These are phyloP conservation scores for Vachellia collinsii DNA, from an alignment of 306 rosid species.

Conservation along the genomic window DNA sequence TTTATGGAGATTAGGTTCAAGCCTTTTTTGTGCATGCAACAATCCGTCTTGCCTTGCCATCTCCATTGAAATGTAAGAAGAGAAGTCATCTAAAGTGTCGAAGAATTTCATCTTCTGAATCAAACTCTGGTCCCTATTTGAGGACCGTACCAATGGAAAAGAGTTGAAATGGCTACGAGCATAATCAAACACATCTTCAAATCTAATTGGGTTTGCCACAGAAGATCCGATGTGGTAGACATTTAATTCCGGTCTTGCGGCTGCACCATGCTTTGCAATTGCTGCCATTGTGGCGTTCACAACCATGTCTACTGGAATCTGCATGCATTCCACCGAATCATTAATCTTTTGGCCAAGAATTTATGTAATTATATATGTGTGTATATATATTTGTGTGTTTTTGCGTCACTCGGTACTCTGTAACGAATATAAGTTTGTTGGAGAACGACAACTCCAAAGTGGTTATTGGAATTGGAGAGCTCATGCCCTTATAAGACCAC, in stretches of 20 bases:
- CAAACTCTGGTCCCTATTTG: conserved; percentile 30
- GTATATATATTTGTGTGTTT: too few species aligned
- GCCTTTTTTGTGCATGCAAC: neutral
- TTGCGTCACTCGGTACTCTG: too few species aligned
- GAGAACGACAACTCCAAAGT: too few species aligned
- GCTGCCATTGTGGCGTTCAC: conserved; percentile 57
- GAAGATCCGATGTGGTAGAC: conserved; percentile 60
- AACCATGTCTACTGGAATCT: conserved; percentile 68
- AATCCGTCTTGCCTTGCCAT: neutral
- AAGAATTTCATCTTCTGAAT: conserved; percentile 55
- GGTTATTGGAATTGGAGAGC: too few species aligned
- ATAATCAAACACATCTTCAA: conserved; percentile 34
- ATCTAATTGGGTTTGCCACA: conserved; percentile 46
- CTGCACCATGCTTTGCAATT: conserved; percentile 52
- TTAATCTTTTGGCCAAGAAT: neutral
- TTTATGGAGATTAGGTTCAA: neutral
- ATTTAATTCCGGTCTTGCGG: conserved; percentile 40
- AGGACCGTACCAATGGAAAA: conserved; percentile 39
- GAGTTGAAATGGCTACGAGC: conserved; percentile 46
- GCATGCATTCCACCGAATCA: neutral
- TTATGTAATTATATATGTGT: too few species aligned
- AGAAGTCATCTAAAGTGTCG: conserved; percentile 51
- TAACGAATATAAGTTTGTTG: too few species aligned
- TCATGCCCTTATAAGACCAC: too few species aligned
- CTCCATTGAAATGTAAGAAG: conserved; percentile 18